Evolutionary conservation across 352 stramenopile species (phyloP).

Genomic region (Phytopythium ostracodes): DNA sequence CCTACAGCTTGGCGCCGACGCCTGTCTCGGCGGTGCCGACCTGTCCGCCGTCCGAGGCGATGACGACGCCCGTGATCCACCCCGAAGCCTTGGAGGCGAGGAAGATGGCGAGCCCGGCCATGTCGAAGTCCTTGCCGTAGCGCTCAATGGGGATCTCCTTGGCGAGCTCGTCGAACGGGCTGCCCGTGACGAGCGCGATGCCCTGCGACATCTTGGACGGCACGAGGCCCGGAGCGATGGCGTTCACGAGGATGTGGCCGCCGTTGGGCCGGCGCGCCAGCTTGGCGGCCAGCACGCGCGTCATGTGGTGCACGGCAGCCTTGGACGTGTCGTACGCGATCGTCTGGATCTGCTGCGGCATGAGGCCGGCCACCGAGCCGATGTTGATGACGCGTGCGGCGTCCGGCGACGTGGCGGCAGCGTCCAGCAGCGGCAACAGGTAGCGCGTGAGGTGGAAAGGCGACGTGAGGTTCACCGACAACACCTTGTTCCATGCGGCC

Average conservation of each 20-base stretch:
- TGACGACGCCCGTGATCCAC: slow-evolving; percentile 91
- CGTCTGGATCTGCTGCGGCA: slow-evolving; percentile 86
- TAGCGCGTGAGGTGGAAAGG: slow-evolving; percentile 92
- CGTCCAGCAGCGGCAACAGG: slow-evolving; percentile 88
- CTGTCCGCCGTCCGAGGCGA: slow-evolving; percentile 90
- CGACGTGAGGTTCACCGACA: slow-evolving; percentile 93
- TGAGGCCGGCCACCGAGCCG: slow-evolving; percentile 67
- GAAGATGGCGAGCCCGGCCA: slow-evolving; percentile 91
- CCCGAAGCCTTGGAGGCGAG: slow-evolving; percentile 81
- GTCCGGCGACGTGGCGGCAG: slow-evolving; percentile 35
- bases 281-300: slow-evolving; percentile 88
- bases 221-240: slow-evolving; percentile 90
- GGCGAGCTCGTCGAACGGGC: slow-evolving; percentile 47
- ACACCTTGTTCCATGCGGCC: slow-evolving; percentile 88
- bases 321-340: slow-evolving; percentile 96
- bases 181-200: slow-evolving; percentile 45
- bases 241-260: slow-evolving; percentile 94
- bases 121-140: slow-evolving; percentile 87
- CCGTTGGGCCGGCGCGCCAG: slow-evolving; percentile 75
- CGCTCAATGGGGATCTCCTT: slow-evolving; percentile 67
- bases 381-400: slow-evolving; percentile 72
- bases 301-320: slow-evolving; percentile 93
- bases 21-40: slow-evolving; percentile 35
- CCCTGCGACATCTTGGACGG: slow-evolving; percentile 86
- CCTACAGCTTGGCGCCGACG: slow-evolving; percentile 20